A percentile compares a stretch with the other conserved stretches of the same genome.
These are phyloP conservation scores for Myxozyma neotropica DNA, from an alignment of 805 yeast species.

Conservation along the genomic window DNA sequence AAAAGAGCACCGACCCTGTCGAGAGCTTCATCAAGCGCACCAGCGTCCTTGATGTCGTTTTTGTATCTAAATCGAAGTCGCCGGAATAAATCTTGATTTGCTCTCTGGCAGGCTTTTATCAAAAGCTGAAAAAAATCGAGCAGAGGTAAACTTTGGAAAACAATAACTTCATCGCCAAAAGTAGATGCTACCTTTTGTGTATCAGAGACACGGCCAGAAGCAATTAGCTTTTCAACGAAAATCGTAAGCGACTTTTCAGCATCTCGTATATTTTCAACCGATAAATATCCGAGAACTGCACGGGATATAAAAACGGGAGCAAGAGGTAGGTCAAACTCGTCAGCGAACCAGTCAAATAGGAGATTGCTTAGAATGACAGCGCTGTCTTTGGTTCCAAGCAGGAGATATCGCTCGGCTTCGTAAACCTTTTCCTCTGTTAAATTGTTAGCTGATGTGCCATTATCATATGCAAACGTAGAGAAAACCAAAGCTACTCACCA, in stretches of 20 bases:
- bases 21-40: constrained; percentile 51
- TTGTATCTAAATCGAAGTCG: constrained; percentile 57
- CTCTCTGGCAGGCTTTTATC: constrained; percentile 58
- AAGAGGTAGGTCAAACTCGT: constrained; percentile 38
- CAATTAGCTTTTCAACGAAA: constrained; percentile 45
- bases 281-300: constrained; percentile 73
- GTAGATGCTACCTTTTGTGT: constrained; percentile 11
- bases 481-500: constrained; percentile 36
- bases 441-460: constrained; percentile 19
- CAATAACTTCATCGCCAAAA: constrained; percentile 39
- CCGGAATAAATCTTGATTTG: constrained; percentile 55
- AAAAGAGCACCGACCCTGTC: constrained; percentile 62
- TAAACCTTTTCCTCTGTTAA: constrained; percentile 43
- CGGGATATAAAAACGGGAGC: constrained; percentile 51
- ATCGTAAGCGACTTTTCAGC: constrained; percentile 49
- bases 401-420: constrained; percentile 72
- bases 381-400: constrained; percentile 62
- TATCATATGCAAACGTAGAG: not conserved
- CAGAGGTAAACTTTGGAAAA: constrained; percentile 51
- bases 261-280: constrained; percentile 65
- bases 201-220: constrained; percentile 27
- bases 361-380: constrained; percentile 51
- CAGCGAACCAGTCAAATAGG: constrained; percentile 52
- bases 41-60: constrained; percentile 39
- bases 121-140: constrained; percentile 73